These are phyloP conservation scores for Rhizophora mangle DNA, from an alignment of 345 rosid species.

Conservation along the genomic window DNA sequence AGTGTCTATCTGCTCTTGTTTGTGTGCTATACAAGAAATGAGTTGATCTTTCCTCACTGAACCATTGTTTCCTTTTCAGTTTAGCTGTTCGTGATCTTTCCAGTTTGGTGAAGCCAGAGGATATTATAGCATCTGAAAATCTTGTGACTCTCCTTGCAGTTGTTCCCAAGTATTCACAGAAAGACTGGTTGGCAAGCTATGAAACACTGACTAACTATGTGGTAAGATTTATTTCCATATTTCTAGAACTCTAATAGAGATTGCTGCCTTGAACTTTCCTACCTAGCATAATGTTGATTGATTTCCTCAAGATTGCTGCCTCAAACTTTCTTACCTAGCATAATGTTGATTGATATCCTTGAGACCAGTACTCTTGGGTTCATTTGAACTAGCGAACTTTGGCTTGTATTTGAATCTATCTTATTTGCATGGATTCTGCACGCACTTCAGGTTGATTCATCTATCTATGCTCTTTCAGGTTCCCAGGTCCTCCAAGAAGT, in stretches of 20 bases:
- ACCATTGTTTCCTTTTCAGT: constrained; percentile 45
- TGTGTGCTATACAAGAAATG: no score
- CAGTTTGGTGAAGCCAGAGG: constrained; percentile 83
- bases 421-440: not conserved
- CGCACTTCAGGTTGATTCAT: not conserved
- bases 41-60: constrained; percentile 8
- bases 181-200: constrained; percentile 93
- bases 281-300: not conserved
- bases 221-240: constrained; percentile 46
- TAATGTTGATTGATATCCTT: not conserved
- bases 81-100: constrained; percentile 99
- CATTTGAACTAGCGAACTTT: not conserved
- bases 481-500: constrained; percentile 88
- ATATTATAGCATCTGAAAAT: constrained; percentile 78
- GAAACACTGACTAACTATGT: constrained; percentile 89
- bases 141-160: constrained; percentile 80
- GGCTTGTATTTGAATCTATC: constrained; percentile 1
- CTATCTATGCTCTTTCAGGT: constrained; percentile 50
- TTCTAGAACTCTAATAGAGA: not conserved
- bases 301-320: not conserved
- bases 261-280: not conserved
- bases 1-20: not conserved
- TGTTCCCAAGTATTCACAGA: constrained; percentile 93
- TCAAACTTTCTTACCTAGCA: not conserved
- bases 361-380: not conserved